Percentiles rank a stretch among this genome's conserved stretches.
Evolutionary conservation across 306 rosid genomes (phyloP).

Genomic region (Quillaja saponaria): DNA sequence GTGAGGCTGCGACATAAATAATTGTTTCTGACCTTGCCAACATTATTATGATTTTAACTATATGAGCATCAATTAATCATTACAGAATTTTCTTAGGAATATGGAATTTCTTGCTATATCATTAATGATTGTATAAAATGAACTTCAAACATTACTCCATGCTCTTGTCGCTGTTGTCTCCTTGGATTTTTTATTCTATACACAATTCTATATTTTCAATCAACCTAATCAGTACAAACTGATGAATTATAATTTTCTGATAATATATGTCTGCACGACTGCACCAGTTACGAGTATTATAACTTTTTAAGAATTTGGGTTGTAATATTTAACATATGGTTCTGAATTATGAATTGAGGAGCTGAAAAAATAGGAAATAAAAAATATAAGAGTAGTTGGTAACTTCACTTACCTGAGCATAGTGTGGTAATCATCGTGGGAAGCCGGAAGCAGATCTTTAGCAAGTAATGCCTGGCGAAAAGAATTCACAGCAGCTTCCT

Average conservation of each 20-base stretch:
- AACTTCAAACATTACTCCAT: no score
- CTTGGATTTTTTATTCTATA: no score
- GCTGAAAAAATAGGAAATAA: not conserved
- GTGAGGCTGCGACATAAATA: no score
- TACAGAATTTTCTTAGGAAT: no score
- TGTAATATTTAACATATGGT: not conserved
- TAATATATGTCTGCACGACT: not conserved
- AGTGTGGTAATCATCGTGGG: slow-evolving; percentile 87
- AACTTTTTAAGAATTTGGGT: no score
- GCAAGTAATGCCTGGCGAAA: slow-evolving; percentile 60
- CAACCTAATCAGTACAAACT: not conserved
- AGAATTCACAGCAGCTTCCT: slow-evolving; percentile 75
- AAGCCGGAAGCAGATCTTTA: slow-evolving; percentile 69
- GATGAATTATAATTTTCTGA: not conserved
- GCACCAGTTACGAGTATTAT: not conserved
- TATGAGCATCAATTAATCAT: no score
- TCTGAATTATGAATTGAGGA: not conserved
- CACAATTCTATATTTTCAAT: no score
- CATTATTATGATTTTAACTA: no score
- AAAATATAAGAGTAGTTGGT: not conserved
- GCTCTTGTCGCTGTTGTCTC: no score
- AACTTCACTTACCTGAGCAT: slow-evolving; percentile 64
- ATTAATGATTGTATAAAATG: no score
- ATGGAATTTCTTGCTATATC: no score
- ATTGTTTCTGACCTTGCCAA: no score